Conservation (phyloP, 495 filamentous ascomycete species). For the Penicillium canariense region DNA sequence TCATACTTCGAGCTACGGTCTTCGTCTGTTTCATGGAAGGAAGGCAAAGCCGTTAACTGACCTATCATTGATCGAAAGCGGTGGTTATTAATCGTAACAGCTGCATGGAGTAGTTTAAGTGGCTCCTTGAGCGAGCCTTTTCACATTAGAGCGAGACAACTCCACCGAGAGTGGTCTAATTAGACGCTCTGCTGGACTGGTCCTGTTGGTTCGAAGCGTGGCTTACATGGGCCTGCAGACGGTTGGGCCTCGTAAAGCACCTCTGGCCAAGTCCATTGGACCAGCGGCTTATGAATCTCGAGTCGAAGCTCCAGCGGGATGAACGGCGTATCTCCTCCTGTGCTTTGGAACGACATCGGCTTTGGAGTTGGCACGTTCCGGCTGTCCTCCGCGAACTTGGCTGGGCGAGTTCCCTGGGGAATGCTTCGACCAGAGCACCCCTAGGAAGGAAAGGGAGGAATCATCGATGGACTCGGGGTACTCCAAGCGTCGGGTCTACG, state of each 20-base stretch:
- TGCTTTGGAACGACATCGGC: neutral
- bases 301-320: neutral
- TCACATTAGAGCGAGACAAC: neutral
- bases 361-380: neutral
- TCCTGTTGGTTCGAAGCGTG: neutral
- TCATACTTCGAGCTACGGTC: too few relatives aligned
- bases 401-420: neutral
- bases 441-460: neutral
- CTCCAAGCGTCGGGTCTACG: neutral
- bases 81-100: too few relatives aligned
- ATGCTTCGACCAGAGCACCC: neutral
- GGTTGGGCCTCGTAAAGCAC: neutral
- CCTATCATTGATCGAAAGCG: too few relatives aligned
- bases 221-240: neutral
- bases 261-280: neutral
- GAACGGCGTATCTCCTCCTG: neutral
- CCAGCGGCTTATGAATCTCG: neutral
- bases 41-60: too few relatives aligned
- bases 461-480: neutral
- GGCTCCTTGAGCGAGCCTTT: neutral
- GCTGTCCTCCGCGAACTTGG: neutral
- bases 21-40: too few relatives aligned
- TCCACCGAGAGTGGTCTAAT: neutral
- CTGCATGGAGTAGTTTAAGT: too few relatives aligned
- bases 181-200: neutral